A percentile compares a stretch with the other conserved stretches of the same genome.
These are phyloP conservation scores for Populus tremula DNA, from an alignment of 345 rosid species.

Conservation along the genomic window DNA sequence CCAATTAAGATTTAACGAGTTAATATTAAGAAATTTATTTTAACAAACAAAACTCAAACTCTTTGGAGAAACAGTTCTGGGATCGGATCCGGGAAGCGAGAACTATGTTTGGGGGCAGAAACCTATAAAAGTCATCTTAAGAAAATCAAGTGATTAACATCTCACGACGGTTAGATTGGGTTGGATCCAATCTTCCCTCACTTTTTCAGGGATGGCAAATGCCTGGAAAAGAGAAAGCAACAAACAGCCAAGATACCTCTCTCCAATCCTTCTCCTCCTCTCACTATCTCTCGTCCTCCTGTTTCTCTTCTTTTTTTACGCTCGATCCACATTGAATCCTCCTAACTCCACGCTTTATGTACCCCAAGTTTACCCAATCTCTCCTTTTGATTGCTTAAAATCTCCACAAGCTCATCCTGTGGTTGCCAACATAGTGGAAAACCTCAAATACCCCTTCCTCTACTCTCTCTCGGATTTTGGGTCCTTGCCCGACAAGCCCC, in stretches of 20 bases:
- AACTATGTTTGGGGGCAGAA: no score
- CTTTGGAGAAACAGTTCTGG: no score
- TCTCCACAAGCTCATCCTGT: slow-evolving; percentile 84
- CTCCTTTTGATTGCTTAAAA: slow-evolving; percentile 65
- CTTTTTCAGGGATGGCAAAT: slow-evolving; percentile 14
- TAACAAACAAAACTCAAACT: no score
- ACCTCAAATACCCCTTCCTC: slow-evolving; percentile 70
- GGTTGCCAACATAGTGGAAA: slow-evolving; percentile 79
- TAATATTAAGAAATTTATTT: no score
- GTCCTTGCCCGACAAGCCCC: slow-evolving; percentile 83
- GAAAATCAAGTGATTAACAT: background rate
- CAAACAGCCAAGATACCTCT: slow-evolving; percentile 46
- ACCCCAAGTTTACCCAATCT: slow-evolving; percentile 28
- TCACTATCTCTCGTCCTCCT: slow-evolving; percentile 43
- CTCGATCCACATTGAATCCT: slow-evolving; percentile 13
- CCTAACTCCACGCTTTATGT: slow-evolving; percentile 14
- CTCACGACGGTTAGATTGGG: background rate
- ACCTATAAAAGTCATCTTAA: no score
- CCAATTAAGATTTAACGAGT: no score
- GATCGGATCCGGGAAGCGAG: no score
- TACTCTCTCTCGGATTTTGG: slow-evolving; percentile 89
- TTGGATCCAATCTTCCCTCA: background rate
- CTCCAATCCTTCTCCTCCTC: slow-evolving; percentile 48
- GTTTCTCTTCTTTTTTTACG: slow-evolving; percentile 35
- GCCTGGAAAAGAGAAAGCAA: slow-evolving; percentile 26